phyloP scores from a whole-genome alignment of 306 rosid species.

The Hippophae rhamnoides region DNA sequence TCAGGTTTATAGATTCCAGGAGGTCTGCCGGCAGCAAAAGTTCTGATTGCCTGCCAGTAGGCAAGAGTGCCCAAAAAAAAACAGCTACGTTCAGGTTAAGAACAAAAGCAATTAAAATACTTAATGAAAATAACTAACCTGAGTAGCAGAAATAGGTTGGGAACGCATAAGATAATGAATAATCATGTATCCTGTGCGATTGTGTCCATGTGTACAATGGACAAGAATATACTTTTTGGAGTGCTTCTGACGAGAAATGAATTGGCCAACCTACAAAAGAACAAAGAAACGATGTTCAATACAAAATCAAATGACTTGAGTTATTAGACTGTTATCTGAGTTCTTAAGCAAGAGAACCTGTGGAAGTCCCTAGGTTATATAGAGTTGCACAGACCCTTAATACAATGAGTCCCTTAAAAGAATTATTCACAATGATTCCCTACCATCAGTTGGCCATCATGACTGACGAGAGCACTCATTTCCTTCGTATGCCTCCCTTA shows the following conservation, averaged over 20 bases:
- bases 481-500: too few species aligned
- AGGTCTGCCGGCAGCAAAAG: conserved; percentile 84
- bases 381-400: too few species aligned
- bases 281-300: conserved; percentile 3
- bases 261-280: conserved; percentile 69
- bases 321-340: conserved; percentile 1
- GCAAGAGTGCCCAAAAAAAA: conserved; percentile 7
- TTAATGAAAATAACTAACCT: conserved; percentile 45
- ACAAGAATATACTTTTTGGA: conserved; percentile 87
- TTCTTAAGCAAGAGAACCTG: too few species aligned
- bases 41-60: conserved; percentile 57
- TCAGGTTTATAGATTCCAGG: conserved; percentile 98
- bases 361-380: too few species aligned
- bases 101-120: conserved; percentile 4
- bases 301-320: neutral
- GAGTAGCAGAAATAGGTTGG: conserved; percentile 54
- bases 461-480: too few species aligned
- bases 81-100: conserved; percentile 5
- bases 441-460: too few species aligned
- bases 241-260: conserved; percentile 71
- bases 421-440: too few species aligned
- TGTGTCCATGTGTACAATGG: conserved; percentile 98
- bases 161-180: conserved; percentile 86
- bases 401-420: too few species aligned
- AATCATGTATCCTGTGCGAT: conserved; percentile 98